phyloP scores from a whole-genome alignment of 139 green algal species.

The Chlamydomonas urium region DNA sequence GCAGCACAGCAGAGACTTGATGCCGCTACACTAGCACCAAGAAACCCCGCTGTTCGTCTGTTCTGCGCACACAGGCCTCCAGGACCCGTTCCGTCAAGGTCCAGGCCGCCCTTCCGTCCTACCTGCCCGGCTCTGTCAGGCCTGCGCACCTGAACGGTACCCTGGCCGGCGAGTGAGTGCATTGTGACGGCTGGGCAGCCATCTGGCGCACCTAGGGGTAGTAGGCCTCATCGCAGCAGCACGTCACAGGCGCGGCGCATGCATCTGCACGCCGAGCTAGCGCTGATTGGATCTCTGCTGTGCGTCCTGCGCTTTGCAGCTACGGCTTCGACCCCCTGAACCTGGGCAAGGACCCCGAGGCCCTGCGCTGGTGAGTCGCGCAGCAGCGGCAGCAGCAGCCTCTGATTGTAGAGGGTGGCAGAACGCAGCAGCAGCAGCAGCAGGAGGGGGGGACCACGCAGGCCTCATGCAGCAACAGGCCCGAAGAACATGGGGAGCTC shows the following conservation, averaged over 20 bases:
- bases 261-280: background rate
- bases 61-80: conserved; percentile 2
- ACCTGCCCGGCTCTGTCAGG: background rate
- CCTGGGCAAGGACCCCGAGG: conserved; percentile 11
- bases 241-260: background rate
- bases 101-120: conserved; percentile 6
- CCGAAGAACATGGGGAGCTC: background rate
- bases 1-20: no score
- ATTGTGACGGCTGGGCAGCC: background rate
- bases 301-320: background rate
- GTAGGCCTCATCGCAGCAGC: no score
- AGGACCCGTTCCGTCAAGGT: conserved; percentile 16
- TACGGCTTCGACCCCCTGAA: conserved; percentile 18
- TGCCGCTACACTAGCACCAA: background rate
- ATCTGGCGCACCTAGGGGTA: no score
- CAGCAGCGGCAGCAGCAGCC: background rate
- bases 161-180: conserved; percentile 15
- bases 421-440: background rate
- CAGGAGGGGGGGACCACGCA: background rate
- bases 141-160: conserved; percentile 2
- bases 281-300: background rate
- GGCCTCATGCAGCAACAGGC: background rate
- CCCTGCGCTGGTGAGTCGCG: conserved; percentile 5
- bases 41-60: background rate
- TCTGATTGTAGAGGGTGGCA: background rate